Conservation (phyloP, 352 stramenopile species). For the Phytopythium boreale region DNA sequence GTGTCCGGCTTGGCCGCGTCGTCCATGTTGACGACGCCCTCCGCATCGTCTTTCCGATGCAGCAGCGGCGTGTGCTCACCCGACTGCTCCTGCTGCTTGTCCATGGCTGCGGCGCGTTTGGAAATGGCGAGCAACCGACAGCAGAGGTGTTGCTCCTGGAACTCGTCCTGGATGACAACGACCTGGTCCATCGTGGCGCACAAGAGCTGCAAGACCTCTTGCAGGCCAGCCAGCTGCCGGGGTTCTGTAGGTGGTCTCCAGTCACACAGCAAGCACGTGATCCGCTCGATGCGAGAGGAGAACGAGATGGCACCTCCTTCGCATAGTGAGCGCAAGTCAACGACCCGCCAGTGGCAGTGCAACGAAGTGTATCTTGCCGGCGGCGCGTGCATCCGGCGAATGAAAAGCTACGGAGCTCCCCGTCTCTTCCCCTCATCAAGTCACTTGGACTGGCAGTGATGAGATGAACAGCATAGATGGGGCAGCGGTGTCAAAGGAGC, state of each 20-base stretch:
- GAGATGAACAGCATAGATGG: neutral
- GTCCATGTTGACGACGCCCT: conserved; percentile 14
- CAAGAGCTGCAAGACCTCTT: too few species aligned
- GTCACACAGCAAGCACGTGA: neutral
- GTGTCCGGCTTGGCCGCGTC: conserved; percentile 20
- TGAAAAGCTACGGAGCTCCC: neutral
- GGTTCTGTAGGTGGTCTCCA: neutral
- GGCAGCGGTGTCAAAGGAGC: neutral
- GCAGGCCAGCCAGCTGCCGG: neutral
- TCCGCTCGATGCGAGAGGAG: neutral
- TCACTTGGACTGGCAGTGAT: neutral
- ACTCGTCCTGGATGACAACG: neutral
- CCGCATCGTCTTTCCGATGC: conserved; percentile 2
- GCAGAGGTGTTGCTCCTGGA: conserved; percentile 1
- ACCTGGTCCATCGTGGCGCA: neutral
- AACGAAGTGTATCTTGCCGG: conserved; percentile 3
- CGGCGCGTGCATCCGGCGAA: conserved; percentile 7
- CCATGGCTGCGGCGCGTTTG: neutral
- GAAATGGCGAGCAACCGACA: conserved; percentile 2
- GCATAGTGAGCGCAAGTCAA: neutral
- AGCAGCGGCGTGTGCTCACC: conserved; percentile 27
- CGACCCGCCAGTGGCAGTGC: neutral
- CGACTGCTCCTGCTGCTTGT: neutral
- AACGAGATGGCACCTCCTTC: neutral
- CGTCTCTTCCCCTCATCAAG: neutral